Percentiles rank a stretch among this genome's conserved stretches.
These are phyloP conservation scores for Nasturtium officinale DNA, from an alignment of 345 rosid species.

Conservation along the genomic window DNA sequence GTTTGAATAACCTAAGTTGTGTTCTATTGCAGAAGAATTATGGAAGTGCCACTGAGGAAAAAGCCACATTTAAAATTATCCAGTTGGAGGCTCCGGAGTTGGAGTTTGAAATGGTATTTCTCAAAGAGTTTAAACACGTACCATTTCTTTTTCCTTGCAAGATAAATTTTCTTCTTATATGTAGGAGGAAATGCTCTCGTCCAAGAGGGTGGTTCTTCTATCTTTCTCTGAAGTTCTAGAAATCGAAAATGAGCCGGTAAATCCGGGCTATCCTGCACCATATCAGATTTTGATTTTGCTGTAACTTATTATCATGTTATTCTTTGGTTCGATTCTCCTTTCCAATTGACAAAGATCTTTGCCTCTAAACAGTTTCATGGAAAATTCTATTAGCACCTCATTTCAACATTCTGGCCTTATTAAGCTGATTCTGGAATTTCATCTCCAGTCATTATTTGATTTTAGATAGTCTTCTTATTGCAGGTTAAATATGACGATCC, in stretches of 20 bases:
- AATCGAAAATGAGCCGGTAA: slow-evolving; percentile 52
- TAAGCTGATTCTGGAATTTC: slow-evolving; percentile 3
- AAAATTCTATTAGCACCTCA: background rate
- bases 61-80: slow-evolving; percentile 39
- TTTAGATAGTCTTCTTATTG: slow-evolving; percentile 21
- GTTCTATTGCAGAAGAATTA: slow-evolving; percentile 49
- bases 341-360: slow-evolving; percentile 16
- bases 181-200: slow-evolving; percentile 50
- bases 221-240: slow-evolving; percentile 50
- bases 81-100: slow-evolving; percentile 70
- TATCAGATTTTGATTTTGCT: slow-evolving; percentile 18
- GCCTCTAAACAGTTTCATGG: background rate
- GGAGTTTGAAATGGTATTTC: slow-evolving; percentile 53
- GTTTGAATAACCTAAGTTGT: slow-evolving; percentile 35
- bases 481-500: slow-evolving; percentile 48
- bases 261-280: background rate
- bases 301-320: background rate
- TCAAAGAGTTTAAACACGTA: slow-evolving; percentile 15
- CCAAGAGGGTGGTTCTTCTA: slow-evolving; percentile 44
- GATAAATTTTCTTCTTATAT: background rate
- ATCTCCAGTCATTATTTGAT: slow-evolving; percentile 16
- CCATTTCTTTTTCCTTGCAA: background rate
- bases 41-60: slow-evolving; percentile 40
- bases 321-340: slow-evolving; percentile 16
- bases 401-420: background rate